phyloP scores from a whole-genome alignment of 2,329 filamentous ascomycete species.

The Biscogniauxia mediterranea region DNA sequence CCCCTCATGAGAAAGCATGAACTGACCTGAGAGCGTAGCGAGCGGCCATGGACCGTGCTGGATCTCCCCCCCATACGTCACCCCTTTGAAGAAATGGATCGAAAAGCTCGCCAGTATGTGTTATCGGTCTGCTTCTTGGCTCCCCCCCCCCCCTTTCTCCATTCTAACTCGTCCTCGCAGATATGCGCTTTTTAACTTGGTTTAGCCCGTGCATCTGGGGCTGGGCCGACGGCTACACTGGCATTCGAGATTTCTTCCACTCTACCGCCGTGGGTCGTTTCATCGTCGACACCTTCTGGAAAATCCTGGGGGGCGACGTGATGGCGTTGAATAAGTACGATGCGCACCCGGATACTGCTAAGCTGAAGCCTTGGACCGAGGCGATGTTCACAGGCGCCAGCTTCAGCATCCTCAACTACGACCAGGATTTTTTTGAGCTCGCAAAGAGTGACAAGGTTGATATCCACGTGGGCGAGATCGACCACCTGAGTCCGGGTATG shows the following conservation, averaged over 20 bases:
- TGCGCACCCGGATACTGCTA: conserved; percentile 49
- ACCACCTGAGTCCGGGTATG: conserved; percentile 40
- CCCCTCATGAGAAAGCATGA: background rate
- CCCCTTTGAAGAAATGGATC: conserved; percentile 47
- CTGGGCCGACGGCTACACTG: conserved; percentile 56
- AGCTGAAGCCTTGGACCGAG: conserved; percentile 52
- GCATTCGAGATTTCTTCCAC: conserved; percentile 55
- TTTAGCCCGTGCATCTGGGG: conserved; percentile 76
- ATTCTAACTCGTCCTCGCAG: conserved; percentile 24
- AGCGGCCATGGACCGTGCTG: conserved; percentile 54
- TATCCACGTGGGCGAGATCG: conserved; percentile 56
- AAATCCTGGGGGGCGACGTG: conserved; percentile 54
- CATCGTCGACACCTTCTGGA: conserved; percentile 60
- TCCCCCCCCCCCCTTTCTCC: background rate
- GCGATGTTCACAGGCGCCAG: conserved; percentile 54
- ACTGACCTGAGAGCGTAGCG: conserved; percentile 19
- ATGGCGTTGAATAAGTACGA: conserved; percentile 53
- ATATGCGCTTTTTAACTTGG: conserved; percentile 67
- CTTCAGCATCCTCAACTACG: conserved; percentile 61
- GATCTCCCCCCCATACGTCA: conserved; percentile 51
- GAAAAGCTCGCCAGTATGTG: conserved; percentile 47
- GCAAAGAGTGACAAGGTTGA: conserved; percentile 51
- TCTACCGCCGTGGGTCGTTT: conserved; percentile 54
- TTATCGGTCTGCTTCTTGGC: background rate
- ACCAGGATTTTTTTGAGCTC: conserved; percentile 53